Evolutionary conservation across 805 yeast species (phyloP), one percentile per base, ranked within the genome.

Genomic region (Maudiozyma bulderi): DNA sequence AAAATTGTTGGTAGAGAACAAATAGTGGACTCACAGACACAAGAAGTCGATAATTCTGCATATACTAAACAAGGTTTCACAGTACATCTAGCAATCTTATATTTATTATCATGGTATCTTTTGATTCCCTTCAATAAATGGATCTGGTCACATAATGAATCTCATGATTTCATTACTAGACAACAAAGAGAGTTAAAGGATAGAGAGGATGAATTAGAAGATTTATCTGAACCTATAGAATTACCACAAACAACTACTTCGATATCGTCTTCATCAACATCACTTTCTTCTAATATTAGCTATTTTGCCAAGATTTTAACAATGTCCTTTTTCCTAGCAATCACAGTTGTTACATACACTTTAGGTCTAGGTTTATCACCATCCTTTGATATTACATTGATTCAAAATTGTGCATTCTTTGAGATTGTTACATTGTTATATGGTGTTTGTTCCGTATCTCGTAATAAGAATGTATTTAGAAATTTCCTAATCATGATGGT

Each of bases 381-480:
- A 2, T 64, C 62, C 9, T 61, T 64, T 41, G 68, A 64, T 49
- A 58, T 64, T 5, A 55, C 65, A 13, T 54, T 64, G 13, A 62
- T 64, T 34, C 65, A 64, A 52, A 59, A 61, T 48, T 57, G 59
- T 8, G 57, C 68, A 6, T 52, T 58, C 32, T 66, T 65, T 46
- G 70, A 66, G 53, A 66, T 66, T 11, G 56, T 59, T 5, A 56
- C 67, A 10, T 45, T 66, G 45, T 50, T 66, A 37, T 59, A 62
- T 43, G 67, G 66, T 40, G 64, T 65, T 33, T 55, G 61, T 49
- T 60, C 59, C 15, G 46, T 64, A 38, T 50, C 63, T 2, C 56
- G 53, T 38, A 58, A 61, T 34, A 54, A 56, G 45, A 51, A 57
- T 41, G 55, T 62, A 9, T 54, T 60, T 34, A 52, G 62, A 29